These are phyloP conservation scores for Aurantiochytrium sp. DNA, from an alignment of 108 stramenopile species.

Conservation along the genomic window DNA sequence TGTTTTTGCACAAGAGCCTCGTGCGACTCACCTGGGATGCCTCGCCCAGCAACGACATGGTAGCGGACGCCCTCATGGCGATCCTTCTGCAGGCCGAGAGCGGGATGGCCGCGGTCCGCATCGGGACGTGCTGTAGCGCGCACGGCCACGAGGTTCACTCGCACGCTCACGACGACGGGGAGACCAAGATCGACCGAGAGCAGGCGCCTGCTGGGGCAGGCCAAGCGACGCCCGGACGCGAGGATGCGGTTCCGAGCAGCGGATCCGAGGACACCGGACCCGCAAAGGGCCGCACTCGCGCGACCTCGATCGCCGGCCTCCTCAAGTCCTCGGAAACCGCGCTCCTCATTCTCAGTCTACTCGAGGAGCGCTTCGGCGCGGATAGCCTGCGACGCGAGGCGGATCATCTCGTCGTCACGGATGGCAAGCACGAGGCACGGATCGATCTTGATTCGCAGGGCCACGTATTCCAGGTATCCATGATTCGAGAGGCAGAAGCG, in stretches of 20 bases:
- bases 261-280: too few relatives aligned
- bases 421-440: neutral
- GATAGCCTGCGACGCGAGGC: neutral
- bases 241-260: too few relatives aligned
- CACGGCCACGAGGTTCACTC: conserved; percentile 2
- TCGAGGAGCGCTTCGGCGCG: neutral
- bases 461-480: neutral
- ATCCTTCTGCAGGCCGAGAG: conserved; percentile 83
- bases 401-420: neutral
- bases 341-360: neutral
- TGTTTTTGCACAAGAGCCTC: neutral
- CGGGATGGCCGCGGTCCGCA: conserved; percentile 75
- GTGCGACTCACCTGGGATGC: conserved; percentile 73
- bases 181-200: neutral
- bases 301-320: neutral
- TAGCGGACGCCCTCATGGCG: conserved; percentile 84
- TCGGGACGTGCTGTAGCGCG: conserved; percentile 47
- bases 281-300: too few relatives aligned
- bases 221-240: neutral
- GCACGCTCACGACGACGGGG: neutral
- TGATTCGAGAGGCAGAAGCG: neutral
- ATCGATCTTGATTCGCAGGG: neutral
- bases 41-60: conserved; percentile 77
- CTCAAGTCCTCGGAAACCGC: neutral
- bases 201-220: neutral